phyloP scores from a whole-genome alignment of 1,139 yeast species.

The Kluyveromyces sp. region DNA sequence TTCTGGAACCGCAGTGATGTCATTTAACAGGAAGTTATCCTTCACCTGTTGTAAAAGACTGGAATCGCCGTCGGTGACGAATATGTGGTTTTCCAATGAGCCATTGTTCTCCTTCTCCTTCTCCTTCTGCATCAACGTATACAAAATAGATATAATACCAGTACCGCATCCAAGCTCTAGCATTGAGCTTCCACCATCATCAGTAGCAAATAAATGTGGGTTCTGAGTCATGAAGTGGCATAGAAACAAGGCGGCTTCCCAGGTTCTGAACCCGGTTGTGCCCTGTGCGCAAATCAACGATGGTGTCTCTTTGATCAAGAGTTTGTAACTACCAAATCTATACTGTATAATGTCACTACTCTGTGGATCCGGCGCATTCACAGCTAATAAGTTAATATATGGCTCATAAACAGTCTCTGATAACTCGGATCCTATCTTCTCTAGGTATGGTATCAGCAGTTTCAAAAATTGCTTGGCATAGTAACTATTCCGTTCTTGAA shows the following conservation, averaged over 20 bases:
- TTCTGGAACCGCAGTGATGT: conserved; percentile 11
- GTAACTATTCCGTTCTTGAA: conserved; percentile 36
- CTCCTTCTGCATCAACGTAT: conserved; percentile 11
- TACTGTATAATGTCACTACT: conserved; percentile 44
- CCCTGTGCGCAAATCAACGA: conserved; percentile 61
- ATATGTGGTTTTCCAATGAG: background rate
- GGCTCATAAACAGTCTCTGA: conserved; percentile 46
- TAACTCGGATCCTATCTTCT: conserved; percentile 27
- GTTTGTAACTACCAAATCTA: conserved; percentile 29
- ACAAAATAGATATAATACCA: conserved; percentile 53
- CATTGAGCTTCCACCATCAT: conserved; percentile 21
- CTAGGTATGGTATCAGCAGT: conserved; percentile 35
- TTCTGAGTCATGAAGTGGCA: conserved; percentile 38
- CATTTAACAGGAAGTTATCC: conserved; percentile 43
- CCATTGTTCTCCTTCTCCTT: background rate
- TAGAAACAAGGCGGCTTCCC: conserved; percentile 87
- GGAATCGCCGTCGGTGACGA: conserved; percentile 72
- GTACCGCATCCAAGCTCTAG: conserved; percentile 89
- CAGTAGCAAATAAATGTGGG: conserved; percentile 1
- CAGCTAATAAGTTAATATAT: conserved; percentile 38
- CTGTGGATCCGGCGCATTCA: conserved; percentile 38
- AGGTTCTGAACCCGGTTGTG: conserved; percentile 83
- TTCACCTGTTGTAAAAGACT: conserved; percentile 45
- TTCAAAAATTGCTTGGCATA: conserved; percentile 44
- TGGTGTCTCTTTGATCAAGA: conserved; percentile 54